Percentiles rank a stretch among this genome's conserved stretches.
phyloP scores from a whole-genome alignment of 1,284 basidiomycete genomes.

The Cutaneotrichosporon cyanovorans region DNA sequence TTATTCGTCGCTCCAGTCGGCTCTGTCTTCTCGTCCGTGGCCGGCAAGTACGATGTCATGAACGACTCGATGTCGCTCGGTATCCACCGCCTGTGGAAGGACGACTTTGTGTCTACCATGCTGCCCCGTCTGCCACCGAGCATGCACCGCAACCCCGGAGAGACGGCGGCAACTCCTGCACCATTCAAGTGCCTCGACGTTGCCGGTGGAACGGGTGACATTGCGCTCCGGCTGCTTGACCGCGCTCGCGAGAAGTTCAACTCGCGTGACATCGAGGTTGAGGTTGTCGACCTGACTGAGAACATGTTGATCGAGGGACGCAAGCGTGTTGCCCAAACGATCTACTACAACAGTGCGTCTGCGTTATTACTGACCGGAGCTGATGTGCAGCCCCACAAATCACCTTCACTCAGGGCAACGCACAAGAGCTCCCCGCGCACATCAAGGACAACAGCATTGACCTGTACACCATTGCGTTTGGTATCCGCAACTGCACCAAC shows the following conservation, averaged over 20 bases:
- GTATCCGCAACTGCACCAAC: constrained; percentile 95
- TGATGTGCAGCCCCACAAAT: constrained; percentile 75
- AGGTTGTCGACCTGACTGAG: constrained; percentile 89
- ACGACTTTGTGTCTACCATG: constrained; percentile 73
- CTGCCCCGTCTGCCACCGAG: constrained; percentile 54
- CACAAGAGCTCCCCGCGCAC: constrained; percentile 64
- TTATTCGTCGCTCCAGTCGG: constrained; percentile 54
- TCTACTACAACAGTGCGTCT: constrained; percentile 86
- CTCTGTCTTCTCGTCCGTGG: constrained; percentile 90
- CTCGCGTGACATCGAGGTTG: constrained; percentile 79
- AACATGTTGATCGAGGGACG: constrained; percentile 93
- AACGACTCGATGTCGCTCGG: constrained; percentile 98
- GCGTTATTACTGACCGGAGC: neutral
- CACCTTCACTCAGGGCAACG: constrained; percentile 87
- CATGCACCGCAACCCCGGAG: constrained; percentile 29
- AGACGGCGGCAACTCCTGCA: constrained; percentile 8
- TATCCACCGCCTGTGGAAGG: constrained; percentile 96
- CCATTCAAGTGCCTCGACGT: constrained; percentile 74
- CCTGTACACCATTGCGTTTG: constrained; percentile 97
- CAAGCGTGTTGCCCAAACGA: constrained; percentile 84
- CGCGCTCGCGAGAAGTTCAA: constrained; percentile 80
- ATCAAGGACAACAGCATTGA: constrained; percentile 75
- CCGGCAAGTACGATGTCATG: constrained; percentile 94
- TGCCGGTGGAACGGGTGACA: constrained; percentile 96
- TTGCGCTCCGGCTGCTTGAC: constrained; percentile 89